Base-by-base conservation (phyloP, 2,329 filamentous ascomycete genomes). In the Colletotrichum spinosum region DNA sequence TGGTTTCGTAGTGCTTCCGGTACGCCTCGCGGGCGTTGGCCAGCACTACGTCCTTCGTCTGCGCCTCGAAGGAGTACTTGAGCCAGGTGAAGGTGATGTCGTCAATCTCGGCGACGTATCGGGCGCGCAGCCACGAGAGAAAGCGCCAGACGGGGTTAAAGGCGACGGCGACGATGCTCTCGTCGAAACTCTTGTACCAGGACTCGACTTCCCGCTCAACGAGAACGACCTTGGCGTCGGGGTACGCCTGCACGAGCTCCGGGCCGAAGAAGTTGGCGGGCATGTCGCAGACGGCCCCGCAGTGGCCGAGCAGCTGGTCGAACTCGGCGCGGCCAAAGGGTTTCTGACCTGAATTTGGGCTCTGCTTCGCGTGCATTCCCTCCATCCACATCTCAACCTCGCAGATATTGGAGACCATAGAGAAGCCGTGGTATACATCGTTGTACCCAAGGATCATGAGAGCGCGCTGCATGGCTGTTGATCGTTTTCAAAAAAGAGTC, bases 211-310 rank as follows among this genome's bases (percentile, higher is more conserved):
- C 72, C 11, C 70, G 68, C 13, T 76, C 76, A 9, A 60, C 56
- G 63, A 75, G 75, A 33, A 83, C 76, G 10, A 82, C 78, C 46
- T 76, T 77, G 9, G 80, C 79, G 34, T 81, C 73, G 0, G 81
- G 80, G 57, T 81, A 82, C 10, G 81, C 62, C n/a, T 75, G 72
- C 46, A 82, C 66, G 37, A 83, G 69, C 53, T 82, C 79, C 39
- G 75, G 72, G 39, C 58, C 73, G 15, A 81, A 73, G 44, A 77
- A 68, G 38, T 70, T 74, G 2, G 75, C 74, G 1, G 81, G 81
- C 1, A 80, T 80, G 61, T 83, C 81, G 13, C 67, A 70, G 15
- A 77, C 75, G n/a, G 78, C 80, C 1, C 68, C 68, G 2, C 65
- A 70, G 9, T 59, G 58, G 33, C 67, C 65, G 9, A 71, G 67